Evolutionary conservation across 2,329 filamentous ascomycete species (phyloP).

Genomic region (Fusarium sambucinum): DNA sequence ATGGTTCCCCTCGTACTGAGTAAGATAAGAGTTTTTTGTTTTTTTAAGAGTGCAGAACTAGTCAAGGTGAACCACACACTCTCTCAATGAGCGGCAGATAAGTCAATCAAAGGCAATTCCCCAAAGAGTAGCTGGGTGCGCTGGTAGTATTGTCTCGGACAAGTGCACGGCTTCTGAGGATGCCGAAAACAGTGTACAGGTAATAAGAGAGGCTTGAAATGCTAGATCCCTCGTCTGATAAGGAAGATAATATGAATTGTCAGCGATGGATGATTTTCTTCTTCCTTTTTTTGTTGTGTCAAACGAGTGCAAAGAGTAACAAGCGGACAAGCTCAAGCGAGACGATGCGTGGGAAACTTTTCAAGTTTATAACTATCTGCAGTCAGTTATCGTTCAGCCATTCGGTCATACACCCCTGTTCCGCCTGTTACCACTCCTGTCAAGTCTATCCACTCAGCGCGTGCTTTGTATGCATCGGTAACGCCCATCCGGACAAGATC

Average conservation of each 20-base stretch:
- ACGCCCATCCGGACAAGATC: conserved; percentile 30
- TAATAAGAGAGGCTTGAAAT: conserved; percentile 3
- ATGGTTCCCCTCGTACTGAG: conserved; percentile 14
- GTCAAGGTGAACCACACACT: conserved; percentile 25
- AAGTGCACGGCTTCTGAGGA: conserved; percentile 5
- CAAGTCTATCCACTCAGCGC: conserved; percentile 30
- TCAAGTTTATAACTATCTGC: conserved; percentile 33
- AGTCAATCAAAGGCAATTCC: neutral
- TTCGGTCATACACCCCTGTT: conserved; percentile 30
- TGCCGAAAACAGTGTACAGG: conserved; percentile 3
- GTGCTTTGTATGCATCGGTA: conserved; percentile 34
- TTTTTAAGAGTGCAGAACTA: neutral
- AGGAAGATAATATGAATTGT: neutral
- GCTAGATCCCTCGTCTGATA: conserved; percentile 1
- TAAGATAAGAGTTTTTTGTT: conserved; percentile 35
- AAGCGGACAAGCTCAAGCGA: neutral
- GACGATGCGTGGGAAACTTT: conserved; percentile 28
- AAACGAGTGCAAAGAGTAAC: neutral
- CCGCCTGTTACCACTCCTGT: conserved; percentile 28
- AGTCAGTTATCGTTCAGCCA: conserved; percentile 20
- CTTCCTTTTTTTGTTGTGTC: neutral
- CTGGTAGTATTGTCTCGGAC: conserved; percentile 6
- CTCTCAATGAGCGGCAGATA: conserved; percentile 5
- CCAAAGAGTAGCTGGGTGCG: conserved; percentile 3
- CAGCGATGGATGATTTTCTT: neutral